Base-by-base conservation (phyloP, 768 basidiomycete genomes). In the Serpula lacrymans region DNA sequence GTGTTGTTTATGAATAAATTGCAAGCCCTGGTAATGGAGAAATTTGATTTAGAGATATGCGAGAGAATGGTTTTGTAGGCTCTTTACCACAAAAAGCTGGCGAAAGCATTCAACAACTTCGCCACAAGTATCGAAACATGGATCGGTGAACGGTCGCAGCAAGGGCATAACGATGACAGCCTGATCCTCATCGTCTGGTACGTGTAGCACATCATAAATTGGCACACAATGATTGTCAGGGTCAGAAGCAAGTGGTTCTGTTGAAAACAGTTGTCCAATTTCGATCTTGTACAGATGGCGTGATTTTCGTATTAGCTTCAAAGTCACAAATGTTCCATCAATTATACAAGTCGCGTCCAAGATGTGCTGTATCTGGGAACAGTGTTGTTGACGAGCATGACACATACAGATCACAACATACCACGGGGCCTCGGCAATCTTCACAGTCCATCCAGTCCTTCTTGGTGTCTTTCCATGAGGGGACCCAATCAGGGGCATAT, bases 401-500 rank as follows among this genome's bases (percentile, higher is more conserved):
- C 3, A 14, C 11, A 9, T 21, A 22, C 21, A 30, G 16, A n/a
- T n/a, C n/a, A n/a, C n/a, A n/a, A 29, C 42, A 20, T 6, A 39
- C 42, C 1, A 5, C 11, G 12, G 26, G 1, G n/a, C 27, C 9
- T 14, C 23, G 2, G 16, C 35, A n/a, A 26, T 46, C 45, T 26
- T 47, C 45, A 25, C 45, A 47, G 21, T 3, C 4, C 10, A 27
- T 23, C 4, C 20, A 18, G 9, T 17, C 4, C 8, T 24, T 42
- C 1, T 37, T 29, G 7, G 14, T 44, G 31, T 20, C 18, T 7
- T 24, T 31, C 67, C 67, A 68, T 1, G 64, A 68, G 1, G 63
- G 60, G 5, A 50, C 42, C 66, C 66, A 68, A 24, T 52, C 55
- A 1, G 65, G 64, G 2, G 33, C 23, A 32, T 58, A 66, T 2